Evolutionary conservation across 805 yeast genomes (phyloP), one percentile per base, ranked within the genome.

Genomic region (Starmera quercuum): DNA sequence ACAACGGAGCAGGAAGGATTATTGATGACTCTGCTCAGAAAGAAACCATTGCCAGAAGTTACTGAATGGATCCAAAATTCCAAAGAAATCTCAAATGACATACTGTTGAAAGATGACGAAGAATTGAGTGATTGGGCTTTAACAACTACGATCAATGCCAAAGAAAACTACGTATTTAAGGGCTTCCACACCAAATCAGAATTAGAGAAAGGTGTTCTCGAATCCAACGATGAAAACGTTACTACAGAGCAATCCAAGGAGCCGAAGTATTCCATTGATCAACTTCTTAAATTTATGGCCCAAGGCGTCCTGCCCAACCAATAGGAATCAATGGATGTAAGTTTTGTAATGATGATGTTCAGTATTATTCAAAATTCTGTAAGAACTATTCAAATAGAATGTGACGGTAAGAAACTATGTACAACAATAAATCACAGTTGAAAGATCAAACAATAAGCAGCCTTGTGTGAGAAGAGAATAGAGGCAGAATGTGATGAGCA

Each of bases 31-130:
- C 63, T 92, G 39, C 57, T 92, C 39, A 70, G 97, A 38, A 92
- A 88, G 54, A 90, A 88, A 53, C 80, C 81, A 32, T 63, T 84
- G 9, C 97, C 98, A 0, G 97, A 88, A 41, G 95, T 90, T 3
- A 83, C 78, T 33, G 83, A 75, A 30, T 90, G 97, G 97, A 72
- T 87, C 7, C 66, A 66, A 22, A 56, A 61, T 15, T 73, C 73
- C 2, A 58, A 50, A 27, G 60, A 58, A 26, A 42, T 49, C 11
- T 44, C 56, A 11, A 37, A 36, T 2, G 45, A 40, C 19, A 36
- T 41, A 1, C 27, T 42, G 6, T 18, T 40, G n/a, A 40, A 58
- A 17, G 62, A 58, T n/a, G 80, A 75, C 40, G 85, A 81, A 42
- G 78, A 76, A 27, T 65, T 83, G 31, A 72, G 84, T n/a, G 66